phyloP scores from a whole-genome alignment of 257 asterid genomes.

The Fraxinus pennsylvanica region DNA sequence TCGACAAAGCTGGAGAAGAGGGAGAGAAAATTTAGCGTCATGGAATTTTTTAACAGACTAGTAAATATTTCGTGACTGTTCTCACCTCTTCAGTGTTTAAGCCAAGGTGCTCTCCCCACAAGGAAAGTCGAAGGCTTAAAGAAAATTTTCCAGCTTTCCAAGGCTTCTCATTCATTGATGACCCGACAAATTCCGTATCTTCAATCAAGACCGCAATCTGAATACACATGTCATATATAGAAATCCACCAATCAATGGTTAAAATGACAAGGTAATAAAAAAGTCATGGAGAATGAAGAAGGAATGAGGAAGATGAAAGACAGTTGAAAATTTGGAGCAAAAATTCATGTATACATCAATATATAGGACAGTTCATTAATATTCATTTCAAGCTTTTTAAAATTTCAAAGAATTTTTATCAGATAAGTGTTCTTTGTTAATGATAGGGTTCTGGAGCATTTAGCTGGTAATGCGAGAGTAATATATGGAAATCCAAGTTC shows the following conservation, averaged over 20 bases:
- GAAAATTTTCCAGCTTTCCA: conserved; percentile 94
- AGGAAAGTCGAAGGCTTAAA: conserved; percentile 64
- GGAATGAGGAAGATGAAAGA: too few relatives aligned
- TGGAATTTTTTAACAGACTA: background rate
- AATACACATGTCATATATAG: conserved; percentile 17
- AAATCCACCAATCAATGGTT: background rate
- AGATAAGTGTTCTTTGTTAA: too few relatives aligned
- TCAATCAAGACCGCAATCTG: conserved; percentile 82
- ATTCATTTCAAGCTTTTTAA: too few relatives aligned
- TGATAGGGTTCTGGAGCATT: too few relatives aligned
- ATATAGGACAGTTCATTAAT: too few relatives aligned
- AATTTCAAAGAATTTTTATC: too few relatives aligned
- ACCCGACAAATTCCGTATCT: conserved; percentile 78
- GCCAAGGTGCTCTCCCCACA: conserved; percentile 98
- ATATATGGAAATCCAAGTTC: too few relatives aligned
- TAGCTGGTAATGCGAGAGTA: too few relatives aligned
- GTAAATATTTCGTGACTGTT: conserved; percentile 9
- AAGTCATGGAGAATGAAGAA: background rate
- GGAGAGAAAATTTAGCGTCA: conserved; percentile 11
- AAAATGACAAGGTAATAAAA: background rate
- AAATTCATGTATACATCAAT: too few relatives aligned
- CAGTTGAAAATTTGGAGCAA: too few relatives aligned
- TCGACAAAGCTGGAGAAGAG: conserved; percentile 50
- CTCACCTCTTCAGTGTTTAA: conserved; percentile 62
- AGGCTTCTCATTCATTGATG: conserved; percentile 69